These are phyloP conservation scores for Penicillium cinerascens DNA, from an alignment of 495 filamentous ascomycete species.

Conservation along the genomic window DNA sequence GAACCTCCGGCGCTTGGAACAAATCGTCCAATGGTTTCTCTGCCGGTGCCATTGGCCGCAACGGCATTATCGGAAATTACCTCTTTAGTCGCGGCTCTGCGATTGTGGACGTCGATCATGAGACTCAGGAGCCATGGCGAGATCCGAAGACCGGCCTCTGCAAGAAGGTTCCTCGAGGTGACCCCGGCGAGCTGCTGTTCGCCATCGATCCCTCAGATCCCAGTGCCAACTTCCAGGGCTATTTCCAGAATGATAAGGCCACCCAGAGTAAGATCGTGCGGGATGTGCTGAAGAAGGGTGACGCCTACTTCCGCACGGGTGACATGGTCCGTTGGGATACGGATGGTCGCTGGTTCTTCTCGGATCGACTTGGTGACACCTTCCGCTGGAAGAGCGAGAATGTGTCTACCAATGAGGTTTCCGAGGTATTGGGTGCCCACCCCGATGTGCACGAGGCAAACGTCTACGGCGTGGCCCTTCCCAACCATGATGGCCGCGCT, in stretches of 20 bases:
- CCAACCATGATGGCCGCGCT: conserved; percentile 80
- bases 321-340: conserved; percentile 71
- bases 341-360: conserved; percentile 78
- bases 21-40: conserved; percentile 68
- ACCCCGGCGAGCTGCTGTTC: conserved; percentile 80
- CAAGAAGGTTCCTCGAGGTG: conserved; percentile 51
- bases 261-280: conserved; percentile 76
- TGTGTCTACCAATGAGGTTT: conserved; percentile 75
- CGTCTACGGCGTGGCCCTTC: conserved; percentile 82
- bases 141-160: conserved; percentile 74
- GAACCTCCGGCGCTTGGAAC: conserved; percentile 70
- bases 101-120: conserved; percentile 70
- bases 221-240: conserved; percentile 72
- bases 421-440: conserved; percentile 66
- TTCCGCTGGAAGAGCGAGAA: conserved; percentile 97
- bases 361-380: conserved; percentile 89
- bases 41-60: conserved; percentile 78
- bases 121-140: conserved; percentile 65
- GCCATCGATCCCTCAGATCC: conserved; percentile 65
- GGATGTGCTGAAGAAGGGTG: conserved; percentile 74
- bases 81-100: conserved; percentile 49
- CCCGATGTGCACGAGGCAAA: conserved; percentile 71
- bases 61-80: conserved; percentile 57
- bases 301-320: conserved; percentile 83
- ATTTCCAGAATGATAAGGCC: conserved; percentile 73